Evolutionary conservation across 345 rosid genomes (phyloP).

Genomic region (Fremontodendron californicum): DNA sequence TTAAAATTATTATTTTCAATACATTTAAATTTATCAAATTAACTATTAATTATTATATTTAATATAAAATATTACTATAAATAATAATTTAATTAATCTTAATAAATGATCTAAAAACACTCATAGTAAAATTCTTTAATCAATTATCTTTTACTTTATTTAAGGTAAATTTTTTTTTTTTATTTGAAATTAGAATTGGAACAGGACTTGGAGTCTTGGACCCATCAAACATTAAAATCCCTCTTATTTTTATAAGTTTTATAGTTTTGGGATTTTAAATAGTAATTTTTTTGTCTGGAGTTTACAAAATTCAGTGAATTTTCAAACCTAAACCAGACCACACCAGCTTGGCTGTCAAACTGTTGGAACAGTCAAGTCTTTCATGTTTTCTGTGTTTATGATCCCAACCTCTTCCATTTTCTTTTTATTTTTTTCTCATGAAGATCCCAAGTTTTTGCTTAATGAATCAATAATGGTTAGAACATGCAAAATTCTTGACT

Average conservation of each 20-base stretch:
- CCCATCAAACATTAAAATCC: background rate
- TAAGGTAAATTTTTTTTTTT: too few species aligned
- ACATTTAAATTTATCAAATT: too few species aligned
- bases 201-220: too few species aligned
- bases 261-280: background rate
- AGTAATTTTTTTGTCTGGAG: background rate
- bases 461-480: background rate
- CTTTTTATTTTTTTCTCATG: background rate
- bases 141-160: too few species aligned
- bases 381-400: constrained; percentile 55
- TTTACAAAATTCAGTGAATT: constrained; percentile 1
- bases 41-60: too few species aligned
- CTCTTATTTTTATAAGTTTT: background rate
- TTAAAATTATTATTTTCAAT: too few species aligned
- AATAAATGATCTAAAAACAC: too few species aligned
- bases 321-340: constrained; percentile 12
- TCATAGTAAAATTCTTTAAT: too few species aligned
- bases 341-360: constrained; percentile 26
- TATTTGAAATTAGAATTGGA: background rate
- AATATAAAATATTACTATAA: too few species aligned
- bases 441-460: constrained; percentile 10
- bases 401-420: constrained; percentile 35
- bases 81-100: too few species aligned
- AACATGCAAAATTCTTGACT: background rate
- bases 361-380: constrained; percentile 35